Evolutionary conservation across 2,329 filamentous ascomycete species (phyloP), one percentile per base, ranked within the genome.

Genomic region (Trichoderma sp.): DNA sequence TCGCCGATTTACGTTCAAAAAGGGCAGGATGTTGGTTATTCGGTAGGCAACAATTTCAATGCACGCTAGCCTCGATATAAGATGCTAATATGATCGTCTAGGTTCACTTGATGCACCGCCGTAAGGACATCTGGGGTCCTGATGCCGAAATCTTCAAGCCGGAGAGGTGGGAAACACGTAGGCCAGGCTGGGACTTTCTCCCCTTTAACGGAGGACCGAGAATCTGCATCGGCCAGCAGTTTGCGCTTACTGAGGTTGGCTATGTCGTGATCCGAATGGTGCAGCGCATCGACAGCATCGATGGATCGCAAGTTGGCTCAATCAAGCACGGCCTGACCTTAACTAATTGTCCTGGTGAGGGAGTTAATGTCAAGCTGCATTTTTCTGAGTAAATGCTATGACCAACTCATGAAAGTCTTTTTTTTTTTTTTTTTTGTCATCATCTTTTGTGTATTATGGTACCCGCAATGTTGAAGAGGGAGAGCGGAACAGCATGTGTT

Each of bases 1-100:
- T 77, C 78, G 1, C 84, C 85, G 0, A 71, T 88, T 12, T 84
- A 84, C 70, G 78, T 87, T 3, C 75, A 73, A 13, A 83, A 83
- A 68, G 84, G 84, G 10, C 78, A 81, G 10, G 74, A 78, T 4
- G 78, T 85, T 37, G 76, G 72, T 5, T 84, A 82, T 72, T 70
- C 70, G 48, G 72, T 73, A 68, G 42, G 70, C 34, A 2, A 25
- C 22, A 4, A 27, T 19, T 0, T 22, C n/a, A 12, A 10, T 56
- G 9, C 17, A 13, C 45, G 1, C 25, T 1, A 45, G 17, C 7
- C 12, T 5, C 12, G 13, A 19, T 13, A 27, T 15, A 25, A 0
- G 15, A 10, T 54, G n/a, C 59, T 68, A 53, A 68, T 7, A 25
- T 9, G 3, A 17, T 32, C n/a, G 13, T 19, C 45, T 4, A 73